A percentile compares a stretch with the other conserved stretches of the same genome.
Evolutionary conservation across 306 rosid species (phyloP).

Genomic region (Ziziphus jujuba): DNA sequence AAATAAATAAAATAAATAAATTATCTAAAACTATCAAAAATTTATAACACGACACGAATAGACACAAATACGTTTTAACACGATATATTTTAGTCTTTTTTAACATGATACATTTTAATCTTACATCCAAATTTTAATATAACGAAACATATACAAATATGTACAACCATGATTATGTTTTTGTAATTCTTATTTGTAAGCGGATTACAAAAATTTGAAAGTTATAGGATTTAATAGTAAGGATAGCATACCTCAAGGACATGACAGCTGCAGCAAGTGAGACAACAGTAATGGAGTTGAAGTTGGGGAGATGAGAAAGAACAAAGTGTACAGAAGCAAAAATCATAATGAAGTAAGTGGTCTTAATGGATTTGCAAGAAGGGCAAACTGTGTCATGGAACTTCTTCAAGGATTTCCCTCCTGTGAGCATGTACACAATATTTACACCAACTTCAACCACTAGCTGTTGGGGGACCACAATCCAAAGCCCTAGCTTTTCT

Average conservation of each 20-base stretch:
- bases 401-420: conserved; percentile 67
- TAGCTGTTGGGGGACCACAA: conserved; percentile 76
- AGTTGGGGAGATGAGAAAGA: conserved; percentile 71
- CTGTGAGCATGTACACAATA: conserved; percentile 74
- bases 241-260: conserved; percentile 55
- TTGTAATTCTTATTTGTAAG: too few relatives aligned
- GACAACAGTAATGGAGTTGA: conserved; percentile 63
- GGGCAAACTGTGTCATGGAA: conserved; percentile 52
- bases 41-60: too few relatives aligned
- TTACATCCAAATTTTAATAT: not conserved
- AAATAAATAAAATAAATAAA: too few relatives aligned
- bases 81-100: too few relatives aligned
- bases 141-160: not conserved
- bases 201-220: too few relatives aligned
- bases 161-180: not conserved
- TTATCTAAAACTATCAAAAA: too few relatives aligned
- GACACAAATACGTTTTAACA: too few relatives aligned
- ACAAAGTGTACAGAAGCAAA: conserved; percentile 59
- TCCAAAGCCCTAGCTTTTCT: conserved; percentile 62
- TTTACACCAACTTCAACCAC: conserved; percentile 67
- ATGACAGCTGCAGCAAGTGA: conserved; percentile 74
- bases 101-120: too few relatives aligned
- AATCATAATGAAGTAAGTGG: conserved; percentile 55
- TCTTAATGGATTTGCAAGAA: conserved; percentile 26
- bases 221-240: too few relatives aligned